Evolutionary conservation across 2,329 filamentous ascomycete species (phyloP), one percentile per base, ranked within the genome.

Genomic region (Penicillium sp.): DNA sequence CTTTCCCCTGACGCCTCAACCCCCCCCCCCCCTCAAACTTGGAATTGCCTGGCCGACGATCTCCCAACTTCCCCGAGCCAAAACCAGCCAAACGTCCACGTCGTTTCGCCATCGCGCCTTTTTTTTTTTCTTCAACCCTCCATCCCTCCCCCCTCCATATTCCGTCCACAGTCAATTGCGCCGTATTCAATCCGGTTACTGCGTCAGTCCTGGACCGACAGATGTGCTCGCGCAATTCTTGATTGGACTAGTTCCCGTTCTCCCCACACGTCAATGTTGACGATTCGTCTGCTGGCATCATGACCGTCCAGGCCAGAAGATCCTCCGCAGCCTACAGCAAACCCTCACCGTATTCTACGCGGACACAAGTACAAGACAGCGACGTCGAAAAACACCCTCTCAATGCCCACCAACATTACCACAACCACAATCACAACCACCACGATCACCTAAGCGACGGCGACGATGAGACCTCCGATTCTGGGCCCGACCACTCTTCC

Each of bases 401-500:
- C 5, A 55, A 57, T 54, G 47, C 54, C 38, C 70, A 68, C 17
- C 67, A 50, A 51, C 28, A 50, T 28, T 60, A 67, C 24, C 60
- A 66, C 13, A 64, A 67, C 47, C 68, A 68, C 30, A 8, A 67
- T 22, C 60, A 66, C 13, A 64, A 67, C 37, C 30, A 53, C 28
- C 68, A 67, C 49, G 67, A 69, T 45, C 65, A 54, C 26, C 60
- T 47, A 15, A 56, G 53, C 37, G 53, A 54, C 28, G 53, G 67
- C 53, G 68, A 68, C 44, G 68, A 67, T 47, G 70, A 69, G 33
- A 71, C 71, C n/a, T 70, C 66, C 28, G 67, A 70, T 49, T 72
- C 71, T 13, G 68, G 71, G 40, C 65, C 68, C 24, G 79, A 85
- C 57, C 79, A 82, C 69, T 76, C 82, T 61, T 78, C 79, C 61